Base-by-base conservation (phyloP, 768 basidiomycete species). In the Pholiota conissans region DNA sequence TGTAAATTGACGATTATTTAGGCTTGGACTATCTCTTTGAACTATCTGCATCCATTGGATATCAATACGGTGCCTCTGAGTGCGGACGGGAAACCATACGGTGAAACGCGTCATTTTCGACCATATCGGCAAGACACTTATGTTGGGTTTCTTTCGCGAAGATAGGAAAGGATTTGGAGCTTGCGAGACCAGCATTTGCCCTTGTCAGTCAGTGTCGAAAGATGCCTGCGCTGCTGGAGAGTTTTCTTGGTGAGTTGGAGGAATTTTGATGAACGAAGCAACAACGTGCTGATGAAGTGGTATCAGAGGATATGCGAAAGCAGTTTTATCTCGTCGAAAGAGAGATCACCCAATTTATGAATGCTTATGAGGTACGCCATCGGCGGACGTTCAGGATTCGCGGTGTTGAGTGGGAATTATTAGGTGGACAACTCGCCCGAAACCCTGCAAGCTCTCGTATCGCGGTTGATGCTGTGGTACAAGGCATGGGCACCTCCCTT, bases 381-480 rank as follows among this genome's bases (percentile, higher is more conserved):
- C 27, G 16, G 52, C 11, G 24, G 20, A 18, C 26, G 37, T 16
- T 40, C 49, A 46, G 20, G 58, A 27, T 28, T 28, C 4, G 34
- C 20, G 18, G 49, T n/a, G n/a, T n/a, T n/a, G n/a, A n/a, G n/a
- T n/a, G n/a, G n/a, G n/a, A n/a, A n/a, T n/a, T n/a, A n/a, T 28
- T n/a, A 58, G 85, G 67, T 69, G 37, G 74, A 76, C 24, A 67
- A 73, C 18, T 79, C 85, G 56, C 73, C 82, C 1, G 72, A 77
- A 26, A 67, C 81, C 22, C 76, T 93, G 7, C 74, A 75, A 11
- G 70, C 73, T 24, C 79, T 93, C 20, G 74, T 92, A 0, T 76
- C 78, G 51, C 78, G 85, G 32, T 70, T 93, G 3, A 72, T 84
- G 16, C 80, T 85, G 22, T 93, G 91, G 91, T 89, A 86, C 66